Evolutionary conservation across 2,329 filamentous ascomycete species (phyloP), one percentile per base, ranked within the genome.

Genomic region (Daldinia sp.): DNA sequence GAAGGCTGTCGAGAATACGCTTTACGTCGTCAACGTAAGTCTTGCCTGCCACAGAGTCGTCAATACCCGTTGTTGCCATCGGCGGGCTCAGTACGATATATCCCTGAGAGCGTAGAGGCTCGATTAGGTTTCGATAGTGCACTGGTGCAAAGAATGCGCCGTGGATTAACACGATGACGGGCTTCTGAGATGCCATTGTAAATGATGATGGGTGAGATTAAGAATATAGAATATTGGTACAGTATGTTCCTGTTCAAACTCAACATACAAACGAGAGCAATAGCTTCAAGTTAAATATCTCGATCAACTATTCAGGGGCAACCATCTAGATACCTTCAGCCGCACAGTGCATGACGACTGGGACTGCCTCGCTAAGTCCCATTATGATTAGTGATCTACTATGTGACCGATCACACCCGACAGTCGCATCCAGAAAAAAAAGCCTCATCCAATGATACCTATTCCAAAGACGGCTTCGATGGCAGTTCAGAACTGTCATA

Each of bases 11-110:
- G 39, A 71, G 60, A 32, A 70, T 39, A 10, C 63, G 64, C 54
- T 58, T 64, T 54, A 64, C 70, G 29, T 69, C 70, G 54, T 71
- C 71, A 52, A 67, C 48, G 43, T 70, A 68, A 5, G 71, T 68
- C 51, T 67, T 71, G 30, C 68, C 70, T n/a, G 52, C 56, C 11
- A 70, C 61, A 10, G 45, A 68, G 56, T 72, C 67, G 50, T 70
- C 70, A 25, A 68, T 45, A 21, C 68, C 66, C 1, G 68, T 70
- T 3, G 61, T 48, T 5, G 64, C 53, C 61, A 67, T 43, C 13
- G 64, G 57, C 10, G 64, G 64, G 7, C 57, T 54, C 15, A 64
- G 6, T 11, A 67, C 64, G 39, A 53, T n/a, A 41, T 68, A 72
- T 8, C 68, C 63, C 21, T 63, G 57, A 21, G 58, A 51, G 15